Conservation (phyloP, 768 basidiomycete species). For the Boletus speciosus region DNA sequence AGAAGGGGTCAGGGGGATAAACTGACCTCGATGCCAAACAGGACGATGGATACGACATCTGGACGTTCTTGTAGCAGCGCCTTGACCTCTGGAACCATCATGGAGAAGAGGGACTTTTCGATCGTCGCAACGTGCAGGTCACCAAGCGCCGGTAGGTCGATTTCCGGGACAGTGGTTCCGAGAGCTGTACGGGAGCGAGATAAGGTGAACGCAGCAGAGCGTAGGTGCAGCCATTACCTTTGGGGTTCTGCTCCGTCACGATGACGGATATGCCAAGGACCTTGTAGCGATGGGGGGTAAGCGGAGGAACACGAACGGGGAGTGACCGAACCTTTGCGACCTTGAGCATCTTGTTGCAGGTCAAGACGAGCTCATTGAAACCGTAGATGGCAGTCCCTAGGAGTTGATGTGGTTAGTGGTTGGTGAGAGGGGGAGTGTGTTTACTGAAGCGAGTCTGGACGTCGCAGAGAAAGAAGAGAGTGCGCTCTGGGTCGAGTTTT, state of each 20-base stretch:
- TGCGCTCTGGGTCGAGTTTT: conserved; percentile 32
- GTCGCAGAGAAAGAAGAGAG: conserved; percentile 80
- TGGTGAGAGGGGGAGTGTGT: conserved; percentile 11
- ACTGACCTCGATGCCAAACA: conserved; percentile 87
- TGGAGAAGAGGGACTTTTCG: conserved; percentile 83
- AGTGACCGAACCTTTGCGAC: conserved; percentile 56
- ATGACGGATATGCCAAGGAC: conserved; percentile 67
- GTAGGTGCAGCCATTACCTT: conserved; percentile 42
- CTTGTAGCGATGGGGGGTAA: conserved; percentile 30
- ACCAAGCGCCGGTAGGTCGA: conserved; percentile 53
- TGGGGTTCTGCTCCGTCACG: conserved; percentile 82
- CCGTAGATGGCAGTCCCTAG: conserved; percentile 57
- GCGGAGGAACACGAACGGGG: background rate
- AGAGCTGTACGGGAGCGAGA: conserved; percentile 46
- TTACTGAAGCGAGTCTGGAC: conserved; percentile 73
- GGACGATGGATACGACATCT: conserved; percentile 55
- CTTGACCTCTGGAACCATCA: conserved; percentile 70
- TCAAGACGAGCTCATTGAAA: conserved; percentile 67
- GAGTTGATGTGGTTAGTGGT: conserved; percentile 12
- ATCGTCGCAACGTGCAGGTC: conserved; percentile 56
- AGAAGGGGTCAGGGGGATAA: background rate
- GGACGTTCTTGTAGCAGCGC: conserved; percentile 46
- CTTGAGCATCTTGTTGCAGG: conserved; percentile 73
- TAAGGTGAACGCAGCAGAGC: conserved; percentile 2
- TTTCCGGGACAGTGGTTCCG: conserved; percentile 62